These are phyloP conservation scores for Dipsacomyces acuminosporus DNA, from an alignment of 371 early-diverging fungal species.

Conservation along the genomic window DNA sequence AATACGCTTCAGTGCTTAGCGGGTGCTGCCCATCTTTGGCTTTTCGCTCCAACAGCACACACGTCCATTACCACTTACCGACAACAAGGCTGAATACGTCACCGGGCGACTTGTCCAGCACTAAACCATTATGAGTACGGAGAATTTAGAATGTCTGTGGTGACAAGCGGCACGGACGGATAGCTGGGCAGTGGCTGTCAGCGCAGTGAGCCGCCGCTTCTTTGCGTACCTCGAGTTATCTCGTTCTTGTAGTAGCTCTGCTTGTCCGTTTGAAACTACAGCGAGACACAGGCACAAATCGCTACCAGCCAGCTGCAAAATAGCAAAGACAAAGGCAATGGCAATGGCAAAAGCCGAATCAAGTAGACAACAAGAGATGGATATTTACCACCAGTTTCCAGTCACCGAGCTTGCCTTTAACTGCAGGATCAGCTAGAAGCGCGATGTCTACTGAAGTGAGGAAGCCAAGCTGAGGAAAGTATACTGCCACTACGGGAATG, in stretches of 20 bases:
- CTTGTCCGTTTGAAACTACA: slow-evolving; percentile 34
- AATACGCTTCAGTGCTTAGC: no score
- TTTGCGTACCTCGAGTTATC: slow-evolving; percentile 14
- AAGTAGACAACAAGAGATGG: no score
- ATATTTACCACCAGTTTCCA: slow-evolving; percentile 26
- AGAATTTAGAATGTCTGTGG: no score
- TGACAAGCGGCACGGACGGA: no score
- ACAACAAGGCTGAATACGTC: slow-evolving; percentile 31
- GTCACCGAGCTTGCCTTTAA: not conserved
- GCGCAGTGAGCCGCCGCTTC: no score
- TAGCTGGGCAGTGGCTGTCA: no score
- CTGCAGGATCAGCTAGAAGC: not conserved
- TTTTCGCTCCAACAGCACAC: no score
- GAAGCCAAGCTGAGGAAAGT: slow-evolving; percentile 43
- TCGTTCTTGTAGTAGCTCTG: slow-evolving; percentile 36
- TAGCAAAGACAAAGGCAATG: no score
- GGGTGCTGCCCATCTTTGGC: no score
- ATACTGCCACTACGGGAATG: slow-evolving; percentile 28
- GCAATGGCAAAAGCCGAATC: no score
- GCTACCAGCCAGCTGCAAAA: not conserved
- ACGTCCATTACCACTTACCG: no score
- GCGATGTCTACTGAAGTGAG: slow-evolving; percentile 26
- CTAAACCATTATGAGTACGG: no score
- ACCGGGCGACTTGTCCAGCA: slow-evolving; percentile 25
- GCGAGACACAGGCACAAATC: not conserved